A percentile compares a stretch with the other conserved stretches of the same genome.
Conservation (phyloP, 768 basidiomycete species). For the Roridomyces roridus region DNA sequence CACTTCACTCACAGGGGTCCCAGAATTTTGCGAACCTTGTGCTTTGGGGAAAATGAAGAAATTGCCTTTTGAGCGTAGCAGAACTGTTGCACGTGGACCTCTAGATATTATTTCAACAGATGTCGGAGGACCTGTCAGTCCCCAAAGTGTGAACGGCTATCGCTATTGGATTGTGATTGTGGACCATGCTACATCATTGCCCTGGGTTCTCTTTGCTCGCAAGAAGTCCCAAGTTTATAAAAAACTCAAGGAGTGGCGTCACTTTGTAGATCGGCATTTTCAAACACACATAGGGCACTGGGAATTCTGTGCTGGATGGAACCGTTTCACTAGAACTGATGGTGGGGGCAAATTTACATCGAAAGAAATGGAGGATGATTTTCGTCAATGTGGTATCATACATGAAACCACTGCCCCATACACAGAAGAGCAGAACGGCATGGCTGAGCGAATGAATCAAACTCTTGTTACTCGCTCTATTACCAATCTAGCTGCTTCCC, state of each 20-base stretch:
- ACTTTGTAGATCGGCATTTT: not conserved
- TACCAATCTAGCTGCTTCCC: constrained; percentile 11
- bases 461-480: constrained; percentile 19
- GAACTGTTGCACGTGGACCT: not conserved
- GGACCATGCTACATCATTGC: constrained; percentile 14
- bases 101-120: constrained; percentile 21
- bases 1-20: constrained; percentile 12
- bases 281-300: not conserved
- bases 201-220: not conserved
- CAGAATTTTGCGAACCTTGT: constrained; percentile 26
- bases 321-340: constrained; percentile 13
- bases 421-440: constrained; percentile 32
- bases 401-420: constrained; percentile 27
- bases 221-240: constrained; percentile 3
- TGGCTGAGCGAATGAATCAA: constrained; percentile 28
- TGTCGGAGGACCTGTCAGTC: constrained; percentile 24
- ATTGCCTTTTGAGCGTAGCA: constrained; percentile 6
- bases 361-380: constrained; percentile 17
- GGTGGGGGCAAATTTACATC: constrained; percentile 30
- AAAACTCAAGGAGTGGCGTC: not conserved
- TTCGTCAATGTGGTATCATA: constrained; percentile 20
- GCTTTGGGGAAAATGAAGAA: constrained; percentile 25
- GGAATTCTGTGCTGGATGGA: constrained; percentile 1
- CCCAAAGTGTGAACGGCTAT: not conserved
- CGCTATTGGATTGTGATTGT: constrained; percentile 23